These are phyloP conservation scores for Alliaria petiolata DNA, from an alignment of 345 rosid species.

Conservation along the genomic window DNA sequence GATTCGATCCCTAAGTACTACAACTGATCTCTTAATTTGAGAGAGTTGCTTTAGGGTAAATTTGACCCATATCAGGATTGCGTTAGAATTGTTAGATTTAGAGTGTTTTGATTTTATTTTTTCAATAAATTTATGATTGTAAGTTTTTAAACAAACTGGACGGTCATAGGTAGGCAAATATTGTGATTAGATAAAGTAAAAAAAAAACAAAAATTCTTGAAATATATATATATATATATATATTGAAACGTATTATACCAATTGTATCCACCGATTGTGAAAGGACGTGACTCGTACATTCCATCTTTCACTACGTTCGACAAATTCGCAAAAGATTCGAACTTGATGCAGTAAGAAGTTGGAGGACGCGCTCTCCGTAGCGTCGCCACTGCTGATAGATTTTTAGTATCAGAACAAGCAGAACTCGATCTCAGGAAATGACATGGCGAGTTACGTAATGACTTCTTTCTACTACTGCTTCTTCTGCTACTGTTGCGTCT, in stretches of 20 bases:
- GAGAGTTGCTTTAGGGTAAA: too few species aligned
- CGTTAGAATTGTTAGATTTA: too few species aligned
- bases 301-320: neutral
- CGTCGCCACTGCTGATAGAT: neutral
- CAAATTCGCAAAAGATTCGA: neutral
- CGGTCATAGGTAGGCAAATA: too few species aligned
- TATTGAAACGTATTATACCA: too few species aligned
- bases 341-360: neutral
- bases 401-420: too few species aligned
- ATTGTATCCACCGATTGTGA: neutral
- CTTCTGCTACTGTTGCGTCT: neutral
- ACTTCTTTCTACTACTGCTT: neutral
- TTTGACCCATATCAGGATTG: too few species aligned
- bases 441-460: neutral
- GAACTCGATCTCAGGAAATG: neutral
- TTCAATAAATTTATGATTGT: too few species aligned
- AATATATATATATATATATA: neutral
- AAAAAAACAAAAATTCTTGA: neutral
- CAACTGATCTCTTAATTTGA: too few species aligned
- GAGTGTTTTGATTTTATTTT: too few species aligned
- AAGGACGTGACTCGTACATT: conserved; percentile 5
- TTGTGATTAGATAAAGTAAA: neutral
- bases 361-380: conserved; percentile 5
- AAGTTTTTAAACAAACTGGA: too few species aligned
- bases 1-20: too few species aligned